Evolutionary conservation across 768 basidiomycete genomes (phyloP).

Genomic region (Tephrocybe sp.): DNA sequence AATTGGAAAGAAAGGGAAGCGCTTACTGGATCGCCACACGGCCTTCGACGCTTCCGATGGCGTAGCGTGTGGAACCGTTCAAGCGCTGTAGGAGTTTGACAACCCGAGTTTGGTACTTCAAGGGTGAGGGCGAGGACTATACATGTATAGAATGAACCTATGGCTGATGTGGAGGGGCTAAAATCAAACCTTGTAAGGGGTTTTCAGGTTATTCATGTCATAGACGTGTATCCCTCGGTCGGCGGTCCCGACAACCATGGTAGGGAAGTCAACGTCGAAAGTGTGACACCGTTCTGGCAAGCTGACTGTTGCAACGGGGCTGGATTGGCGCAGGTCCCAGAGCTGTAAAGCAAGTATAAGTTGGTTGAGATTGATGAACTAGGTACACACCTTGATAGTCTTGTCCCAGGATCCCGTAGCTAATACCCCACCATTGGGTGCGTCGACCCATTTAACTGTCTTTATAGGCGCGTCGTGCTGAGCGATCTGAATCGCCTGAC

Average conservation of each 20-base stretch:
- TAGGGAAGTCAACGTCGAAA: conserved; percentile 75
- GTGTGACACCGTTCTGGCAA: conserved; percentile 90
- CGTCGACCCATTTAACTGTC: conserved; percentile 78
- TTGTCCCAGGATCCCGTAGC: conserved; percentile 99
- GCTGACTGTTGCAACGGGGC: conserved; percentile 72
- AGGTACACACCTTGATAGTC: conserved; percentile 75
- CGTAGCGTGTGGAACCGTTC: conserved; percentile 65
- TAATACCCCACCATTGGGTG: conserved; percentile 70
- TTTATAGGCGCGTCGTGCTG: conserved; percentile 90
- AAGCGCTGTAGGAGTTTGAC: conserved; percentile 77
- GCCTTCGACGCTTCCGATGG: conserved; percentile 85
- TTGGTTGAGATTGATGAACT: not conserved
- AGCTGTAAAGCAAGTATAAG: conserved; percentile 49
- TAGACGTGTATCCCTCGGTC: conserved; percentile 89
- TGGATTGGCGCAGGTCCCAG: conserved; percentile 82
- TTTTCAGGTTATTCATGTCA: conserved; percentile 79
- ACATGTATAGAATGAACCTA: not conserved
- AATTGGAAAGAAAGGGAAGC: conserved; percentile 16
- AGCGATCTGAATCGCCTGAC: conserved; percentile 79
- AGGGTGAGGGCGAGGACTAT: too few species aligned
- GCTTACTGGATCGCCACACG: conserved; percentile 93
- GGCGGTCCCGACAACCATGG: conserved; percentile 91
- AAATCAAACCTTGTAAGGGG: conserved; percentile 55
- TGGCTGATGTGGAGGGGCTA: too few species aligned
- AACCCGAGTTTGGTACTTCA: conserved; percentile 91